Evolutionary conservation across 164 flowering plant species (phyloP).

Genomic region (Tetracentron sinense): DNA sequence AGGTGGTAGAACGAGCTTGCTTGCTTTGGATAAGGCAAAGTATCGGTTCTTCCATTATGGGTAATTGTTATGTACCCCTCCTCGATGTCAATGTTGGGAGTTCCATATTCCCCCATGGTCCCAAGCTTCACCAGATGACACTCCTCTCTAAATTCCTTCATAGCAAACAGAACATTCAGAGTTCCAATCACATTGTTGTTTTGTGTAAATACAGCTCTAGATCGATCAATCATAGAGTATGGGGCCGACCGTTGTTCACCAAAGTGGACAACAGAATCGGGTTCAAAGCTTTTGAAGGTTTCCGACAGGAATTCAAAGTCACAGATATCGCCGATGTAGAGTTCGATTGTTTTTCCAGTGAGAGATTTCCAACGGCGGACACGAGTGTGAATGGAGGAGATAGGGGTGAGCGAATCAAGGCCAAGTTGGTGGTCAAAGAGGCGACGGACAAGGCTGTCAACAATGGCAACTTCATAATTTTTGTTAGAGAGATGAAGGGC

Average conservation of each 20-base stretch:
- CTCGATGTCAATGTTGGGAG: conserved; percentile 95
- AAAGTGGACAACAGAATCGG: conserved; percentile 90
- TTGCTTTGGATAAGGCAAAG: conserved; percentile 94
- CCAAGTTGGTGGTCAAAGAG: conserved; percentile 93
- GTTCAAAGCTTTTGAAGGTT: conserved; percentile 74
- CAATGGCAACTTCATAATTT: conserved; percentile 81
- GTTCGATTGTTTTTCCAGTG: conserved; percentile 69
- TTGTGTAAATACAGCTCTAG: conserved; percentile 91
- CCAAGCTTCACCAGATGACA: conserved; percentile 97
- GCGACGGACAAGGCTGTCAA: conserved; percentile 86
- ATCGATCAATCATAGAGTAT: conserved; percentile 95
- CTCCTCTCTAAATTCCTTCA: conserved; percentile 75
- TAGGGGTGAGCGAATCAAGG: conserved; percentile 85
- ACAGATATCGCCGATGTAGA: conserved; percentile 83
- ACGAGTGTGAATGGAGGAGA: conserved; percentile 80
- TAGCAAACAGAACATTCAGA: conserved; percentile 90
- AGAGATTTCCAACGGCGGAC: conserved; percentile 72
- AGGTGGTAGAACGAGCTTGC: conserved; percentile 95
- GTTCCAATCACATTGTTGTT: conserved; percentile 91
- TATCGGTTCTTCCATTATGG: conserved; percentile 94
- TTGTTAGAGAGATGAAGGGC: conserved; percentile 92
- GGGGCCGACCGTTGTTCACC: conserved; percentile 99
- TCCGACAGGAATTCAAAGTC: conserved; percentile 88
- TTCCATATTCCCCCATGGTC: conserved; percentile 98
- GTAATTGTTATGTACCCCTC: conserved; percentile 91